phyloP scores from a whole-genome alignment of 2,329 filamentous ascomycete species.

The Claviceps maximensis region DNA sequence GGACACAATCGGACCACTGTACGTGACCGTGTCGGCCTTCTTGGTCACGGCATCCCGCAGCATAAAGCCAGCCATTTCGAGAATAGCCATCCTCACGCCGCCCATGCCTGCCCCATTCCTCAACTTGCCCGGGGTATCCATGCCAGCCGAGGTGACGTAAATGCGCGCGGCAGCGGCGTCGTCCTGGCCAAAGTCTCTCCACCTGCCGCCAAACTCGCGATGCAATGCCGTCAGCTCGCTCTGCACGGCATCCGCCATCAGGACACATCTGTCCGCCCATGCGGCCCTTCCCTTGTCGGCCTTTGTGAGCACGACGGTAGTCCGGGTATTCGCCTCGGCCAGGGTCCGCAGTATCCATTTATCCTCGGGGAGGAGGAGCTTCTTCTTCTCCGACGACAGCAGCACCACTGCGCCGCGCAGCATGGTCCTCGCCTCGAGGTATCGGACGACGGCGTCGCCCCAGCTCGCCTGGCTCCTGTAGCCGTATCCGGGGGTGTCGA shows the following conservation, averaged over 20 bases:
- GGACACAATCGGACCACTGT: slow-evolving; percentile 23
- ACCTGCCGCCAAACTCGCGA: slow-evolving; percentile 12
- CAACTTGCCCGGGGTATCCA: slow-evolving; percentile 17
- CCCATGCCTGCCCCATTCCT: slow-evolving; percentile 26
- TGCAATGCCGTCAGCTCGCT: slow-evolving; percentile 15
- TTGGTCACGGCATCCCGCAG: slow-evolving; percentile 19
- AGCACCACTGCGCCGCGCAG: slow-evolving; percentile 40
- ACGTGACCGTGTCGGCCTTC: slow-evolving; percentile 22
- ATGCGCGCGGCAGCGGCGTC: slow-evolving; percentile 18
- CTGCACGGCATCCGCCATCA: slow-evolving; percentile 16
- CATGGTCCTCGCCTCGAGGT: slow-evolving; percentile 31
- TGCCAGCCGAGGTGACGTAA: slow-evolving; percentile 25
- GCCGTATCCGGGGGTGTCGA: slow-evolving; percentile 40
- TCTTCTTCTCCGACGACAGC: slow-evolving; percentile 40
- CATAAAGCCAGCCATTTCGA: slow-evolving; percentile 27
- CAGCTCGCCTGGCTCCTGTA: slow-evolving; percentile 32
- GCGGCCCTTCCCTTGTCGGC: slow-evolving; percentile 33
- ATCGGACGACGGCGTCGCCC: slow-evolving; percentile 39
- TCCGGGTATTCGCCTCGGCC: slow-evolving; percentile 29
- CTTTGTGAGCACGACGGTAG: slow-evolving; percentile 41
- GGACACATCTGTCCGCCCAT: slow-evolving; percentile 16
- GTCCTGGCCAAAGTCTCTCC: slow-evolving; percentile 13
- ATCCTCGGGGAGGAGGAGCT: slow-evolving; percentile 36
- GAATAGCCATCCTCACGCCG: slow-evolving; percentile 24
- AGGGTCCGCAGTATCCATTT: slow-evolving; percentile 33